Base-by-base conservation (phyloP, 345 rosid species). In the Passiflora organensis region DNA sequence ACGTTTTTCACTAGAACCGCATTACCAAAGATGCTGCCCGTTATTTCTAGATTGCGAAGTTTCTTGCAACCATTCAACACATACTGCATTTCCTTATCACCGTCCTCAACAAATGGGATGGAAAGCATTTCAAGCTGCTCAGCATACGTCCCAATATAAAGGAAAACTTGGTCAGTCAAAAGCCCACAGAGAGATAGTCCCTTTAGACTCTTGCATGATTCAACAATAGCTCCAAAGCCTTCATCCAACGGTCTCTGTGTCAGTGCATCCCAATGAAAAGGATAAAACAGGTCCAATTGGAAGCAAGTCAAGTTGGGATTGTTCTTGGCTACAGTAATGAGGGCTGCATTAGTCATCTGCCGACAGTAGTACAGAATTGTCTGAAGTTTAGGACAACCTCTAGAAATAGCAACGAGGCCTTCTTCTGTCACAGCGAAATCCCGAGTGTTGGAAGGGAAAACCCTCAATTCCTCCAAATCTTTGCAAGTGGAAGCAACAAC, bases 261-360 rank as follows among this genome's bases (percentile, higher is more conserved):
- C 51, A 63, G 77, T 56, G 84, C 77, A 58, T 93, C 99, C 0
- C 91, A 82, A 71, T 78, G 84, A 55, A 6, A 49, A 18, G 91
- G 95, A 59, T 89, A 89, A 0, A 93, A 82, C 52, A 79, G 81
- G 79, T 86, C 80, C 64, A 93, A 67, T 63, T 97, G 73, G 76
- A 93, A 93, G 56, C 89, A 75, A 48, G 70, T 82, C 46, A 93
- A 93, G 72, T 89, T 83, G 2, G 85, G 87, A 63, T 89, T 77
- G 79, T 89, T 86, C 73, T 75, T 83, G 10, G 97, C 94, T 22
- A 86, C 87, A 6, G 89, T 78, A 16, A 77, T 83, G 44, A 93
- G 91, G 28, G 99, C 99, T 11, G 79, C 87, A 62, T 93, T 93
- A 14, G 97, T 89, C 97, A 93, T 93, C 71, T 86, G 99, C 75